A percentile compares a stretch with the other conserved stretches of the same genome.
These are phyloP conservation scores for Fusarium algeriense DNA, from an alignment of 2,329 filamentous ascomycete species.

Conservation along the genomic window DNA sequence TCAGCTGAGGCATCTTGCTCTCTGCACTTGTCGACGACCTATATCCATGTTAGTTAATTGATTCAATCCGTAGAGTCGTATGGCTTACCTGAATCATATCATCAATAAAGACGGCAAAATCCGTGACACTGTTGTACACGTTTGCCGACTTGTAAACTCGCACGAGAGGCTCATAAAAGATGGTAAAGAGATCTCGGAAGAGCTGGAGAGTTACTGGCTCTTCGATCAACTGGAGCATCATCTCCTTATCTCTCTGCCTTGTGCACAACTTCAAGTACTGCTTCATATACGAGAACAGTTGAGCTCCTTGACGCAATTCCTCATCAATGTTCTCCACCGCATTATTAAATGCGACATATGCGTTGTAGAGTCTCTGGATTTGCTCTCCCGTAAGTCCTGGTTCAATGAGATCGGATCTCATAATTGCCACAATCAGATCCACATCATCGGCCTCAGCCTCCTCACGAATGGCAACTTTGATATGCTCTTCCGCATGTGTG, in stretches of 20 bases:
- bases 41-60: constrained; percentile 17
- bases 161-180: constrained; percentile 98
- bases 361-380: constrained; percentile 88
- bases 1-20: constrained; percentile 90
- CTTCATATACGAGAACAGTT: constrained; percentile 94
- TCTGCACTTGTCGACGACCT: constrained; percentile 74
- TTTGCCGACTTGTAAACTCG: constrained; percentile 99
- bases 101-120: constrained; percentile 93
- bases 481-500: constrained; percentile 77
- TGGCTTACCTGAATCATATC: constrained; percentile 83
- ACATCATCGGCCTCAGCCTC: constrained; percentile 81
- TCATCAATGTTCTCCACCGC: constrained; percentile 92
- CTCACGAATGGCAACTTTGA: constrained; percentile 79
- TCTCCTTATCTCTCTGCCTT: constrained; percentile 91
- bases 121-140: constrained; percentile 96
- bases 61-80: not conserved
- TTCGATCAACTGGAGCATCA: constrained; percentile 97
- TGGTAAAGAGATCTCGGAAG: constrained; percentile 95
- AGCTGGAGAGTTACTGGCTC: constrained; percentile 97
- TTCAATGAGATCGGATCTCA: constrained; percentile 81
- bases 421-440: constrained; percentile 86
- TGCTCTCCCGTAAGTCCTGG: constrained; percentile 80
- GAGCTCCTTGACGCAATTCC: constrained; percentile 87
- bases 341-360: constrained; percentile 95
- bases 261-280: constrained; percentile 93